These are phyloP conservation scores for Neurospora tetraspora DNA, from an alignment of 495 filamentous ascomycete species.

Conservation along the genomic window DNA sequence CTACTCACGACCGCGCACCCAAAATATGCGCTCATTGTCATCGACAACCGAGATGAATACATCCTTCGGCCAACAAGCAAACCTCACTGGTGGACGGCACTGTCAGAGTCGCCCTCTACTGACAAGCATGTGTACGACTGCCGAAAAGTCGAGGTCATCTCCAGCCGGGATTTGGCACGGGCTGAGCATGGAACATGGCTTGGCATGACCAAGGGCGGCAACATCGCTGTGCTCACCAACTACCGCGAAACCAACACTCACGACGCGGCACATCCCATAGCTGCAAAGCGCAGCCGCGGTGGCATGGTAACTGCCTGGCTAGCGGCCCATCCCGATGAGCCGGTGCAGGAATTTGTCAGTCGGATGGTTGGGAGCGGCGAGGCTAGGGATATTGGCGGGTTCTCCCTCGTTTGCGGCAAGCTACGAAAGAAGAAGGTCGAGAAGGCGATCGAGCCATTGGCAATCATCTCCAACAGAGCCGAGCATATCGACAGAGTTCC, in stretches of 20 bases:
- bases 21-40: conserved; percentile 74
- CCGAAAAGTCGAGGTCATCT: conserved; percentile 34
- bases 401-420: conserved; percentile 82
- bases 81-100: conserved; percentile 70
- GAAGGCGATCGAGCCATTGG: conserved; percentile 53
- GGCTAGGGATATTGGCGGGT: conserved; percentile 73
- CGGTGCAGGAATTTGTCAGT: conserved; percentile 57
- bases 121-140: neutral
- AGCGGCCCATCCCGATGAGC: conserved; percentile 35
- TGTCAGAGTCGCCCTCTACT: conserved; percentile 9
- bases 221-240: conserved; percentile 88
- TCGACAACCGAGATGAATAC: conserved; percentile 95
- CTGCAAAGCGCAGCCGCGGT: conserved; percentile 61
- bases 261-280: conserved; percentile 40
- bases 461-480: conserved; percentile 82
- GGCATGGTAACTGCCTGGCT: conserved; percentile 83
- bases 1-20: conserved; percentile 86
- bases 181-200: conserved; percentile 78
- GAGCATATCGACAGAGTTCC: conserved; percentile 51
- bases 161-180: conserved; percentile 40
- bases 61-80: conserved; percentile 77
- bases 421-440: conserved; percentile 33
- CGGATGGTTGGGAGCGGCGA: conserved; percentile 56
- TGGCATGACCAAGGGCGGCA: conserved; percentile 74
- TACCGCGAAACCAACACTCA: conserved; percentile 65